phyloP scores from a whole-genome alignment of 306 rosid genomes.

The Malus sieversii region DNA sequence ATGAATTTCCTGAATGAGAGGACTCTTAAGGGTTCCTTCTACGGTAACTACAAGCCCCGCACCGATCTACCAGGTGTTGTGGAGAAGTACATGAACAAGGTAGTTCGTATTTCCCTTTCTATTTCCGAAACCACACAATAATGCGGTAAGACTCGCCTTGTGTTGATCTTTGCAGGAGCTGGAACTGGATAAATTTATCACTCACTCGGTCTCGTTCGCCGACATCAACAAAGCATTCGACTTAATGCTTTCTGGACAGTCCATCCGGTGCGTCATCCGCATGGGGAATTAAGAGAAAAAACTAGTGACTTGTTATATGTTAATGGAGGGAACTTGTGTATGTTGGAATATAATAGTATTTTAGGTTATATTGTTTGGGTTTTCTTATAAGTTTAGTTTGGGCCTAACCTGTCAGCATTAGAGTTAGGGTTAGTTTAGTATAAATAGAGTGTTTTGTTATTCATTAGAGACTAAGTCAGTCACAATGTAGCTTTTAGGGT shows the following conservation, averaged over 20 bases:
- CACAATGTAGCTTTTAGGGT: too few species aligned
- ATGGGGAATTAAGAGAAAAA: constrained; percentile 32
- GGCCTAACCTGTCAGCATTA: too few species aligned
- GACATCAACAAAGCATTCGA: constrained; percentile 82
- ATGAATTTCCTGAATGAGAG: constrained; percentile 64
- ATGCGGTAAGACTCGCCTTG: not conserved
- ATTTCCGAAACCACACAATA: too few species aligned
- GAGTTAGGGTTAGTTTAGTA: too few species aligned
- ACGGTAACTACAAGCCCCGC: constrained; percentile 84
- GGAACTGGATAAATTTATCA: constrained; percentile 73
- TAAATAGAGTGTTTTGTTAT: too few species aligned
- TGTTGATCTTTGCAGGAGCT: constrained; percentile 42
- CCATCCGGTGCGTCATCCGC: constrained; percentile 55
- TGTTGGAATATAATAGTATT: not conserved
- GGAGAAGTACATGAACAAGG: constrained; percentile 65
- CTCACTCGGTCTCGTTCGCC: constrained; percentile 52
- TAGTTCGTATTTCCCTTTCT: not conserved
- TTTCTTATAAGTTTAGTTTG: too few species aligned
- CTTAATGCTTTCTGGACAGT: constrained; percentile 57
- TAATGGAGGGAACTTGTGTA: not conserved
- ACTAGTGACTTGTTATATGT: not conserved
- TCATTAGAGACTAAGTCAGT: too few species aligned
- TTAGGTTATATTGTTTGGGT: too few species aligned
- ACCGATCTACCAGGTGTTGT: constrained; percentile 69
- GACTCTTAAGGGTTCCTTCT: constrained; percentile 88